These are phyloP conservation scores for Serendipita indica DNA, from an alignment of 768 basidiomycete species.

Conservation along the genomic window DNA sequence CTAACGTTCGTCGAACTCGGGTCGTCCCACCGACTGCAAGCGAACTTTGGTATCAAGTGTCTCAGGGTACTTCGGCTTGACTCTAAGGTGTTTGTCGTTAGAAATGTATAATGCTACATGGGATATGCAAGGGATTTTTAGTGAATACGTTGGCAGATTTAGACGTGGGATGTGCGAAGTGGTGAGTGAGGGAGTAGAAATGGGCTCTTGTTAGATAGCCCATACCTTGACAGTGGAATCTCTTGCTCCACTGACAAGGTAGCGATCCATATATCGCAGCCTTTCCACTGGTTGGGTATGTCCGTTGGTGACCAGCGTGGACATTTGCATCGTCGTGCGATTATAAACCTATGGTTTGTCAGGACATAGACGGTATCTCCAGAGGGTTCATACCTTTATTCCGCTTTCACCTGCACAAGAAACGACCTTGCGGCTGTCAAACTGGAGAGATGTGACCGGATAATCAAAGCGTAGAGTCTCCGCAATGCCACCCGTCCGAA, in stretches of 20 bases:
- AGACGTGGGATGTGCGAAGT: background rate
- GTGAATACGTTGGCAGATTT: background rate
- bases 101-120: no score
- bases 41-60: background rate
- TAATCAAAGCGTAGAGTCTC: slow-evolving; percentile 87
- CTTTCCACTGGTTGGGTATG: slow-evolving; percentile 79
- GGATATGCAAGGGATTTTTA: background rate
- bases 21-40: background rate
- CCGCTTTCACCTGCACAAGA: slow-evolving; percentile 89
- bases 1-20: background rate
- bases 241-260: slow-evolving; percentile 77
- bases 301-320: slow-evolving; percentile 76
- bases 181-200: background rate
- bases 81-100: no score
- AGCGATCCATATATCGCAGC: slow-evolving; percentile 91
- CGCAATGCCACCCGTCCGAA: slow-evolving; percentile 73
- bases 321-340: slow-evolving; percentile 81
- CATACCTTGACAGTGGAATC: slow-evolving; percentile 84
- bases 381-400: slow-evolving; percentile 44
- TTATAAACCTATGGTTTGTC: slow-evolving; percentile 60
- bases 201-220: slow-evolving; percentile 49
- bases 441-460: slow-evolving; percentile 81
- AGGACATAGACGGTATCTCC: slow-evolving; percentile 5
- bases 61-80: background rate
- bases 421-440: slow-evolving; percentile 86